Evolutionary conservation across 805 yeast species (phyloP).

Genomic region (Wickerhamomyces chambardii): DNA sequence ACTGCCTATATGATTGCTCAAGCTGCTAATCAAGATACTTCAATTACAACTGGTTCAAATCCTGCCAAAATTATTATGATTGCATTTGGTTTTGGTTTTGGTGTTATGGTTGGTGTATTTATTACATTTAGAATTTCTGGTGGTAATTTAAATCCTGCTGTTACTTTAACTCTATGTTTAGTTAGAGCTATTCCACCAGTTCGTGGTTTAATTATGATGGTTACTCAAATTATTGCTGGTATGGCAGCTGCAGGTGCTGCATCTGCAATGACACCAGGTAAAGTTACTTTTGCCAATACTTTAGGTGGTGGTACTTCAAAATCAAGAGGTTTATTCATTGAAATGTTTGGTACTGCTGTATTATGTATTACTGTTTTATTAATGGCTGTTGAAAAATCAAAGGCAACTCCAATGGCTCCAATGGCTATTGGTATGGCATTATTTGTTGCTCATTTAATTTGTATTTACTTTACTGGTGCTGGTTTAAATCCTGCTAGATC

Average conservation of each 20-base stretch:
- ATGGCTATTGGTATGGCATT: constrained; percentile 75
- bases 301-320: constrained; percentile 67
- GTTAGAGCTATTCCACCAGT: constrained; percentile 68
- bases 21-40: constrained; percentile 58
- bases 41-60: constrained; percentile 33
- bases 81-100: constrained; percentile 79
- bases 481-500: constrained; percentile 90
- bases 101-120: constrained; percentile 68
- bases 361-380: constrained; percentile 71
- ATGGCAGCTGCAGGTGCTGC: constrained; percentile 93
- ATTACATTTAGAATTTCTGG: constrained; percentile 72
- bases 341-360: constrained; percentile 70
- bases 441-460: constrained; percentile 73
- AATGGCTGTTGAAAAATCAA: constrained; percentile 77
- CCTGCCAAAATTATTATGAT: constrained; percentile 72
- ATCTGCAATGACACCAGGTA: constrained; percentile 78
- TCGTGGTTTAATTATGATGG: constrained; percentile 56
- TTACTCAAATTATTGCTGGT: constrained; percentile 74
- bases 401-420: constrained; percentile 73
- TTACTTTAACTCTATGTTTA: constrained; percentile 62
- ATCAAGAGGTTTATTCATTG: constrained; percentile 71
- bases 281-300: constrained; percentile 58
- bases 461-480: constrained; percentile 83
- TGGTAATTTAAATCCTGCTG: constrained; percentile 88
- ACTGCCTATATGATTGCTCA: constrained; percentile 78